Conservation (phyloP, 768 basidiomycete genomes). For the Kwoniella bestiolae region DNA sequence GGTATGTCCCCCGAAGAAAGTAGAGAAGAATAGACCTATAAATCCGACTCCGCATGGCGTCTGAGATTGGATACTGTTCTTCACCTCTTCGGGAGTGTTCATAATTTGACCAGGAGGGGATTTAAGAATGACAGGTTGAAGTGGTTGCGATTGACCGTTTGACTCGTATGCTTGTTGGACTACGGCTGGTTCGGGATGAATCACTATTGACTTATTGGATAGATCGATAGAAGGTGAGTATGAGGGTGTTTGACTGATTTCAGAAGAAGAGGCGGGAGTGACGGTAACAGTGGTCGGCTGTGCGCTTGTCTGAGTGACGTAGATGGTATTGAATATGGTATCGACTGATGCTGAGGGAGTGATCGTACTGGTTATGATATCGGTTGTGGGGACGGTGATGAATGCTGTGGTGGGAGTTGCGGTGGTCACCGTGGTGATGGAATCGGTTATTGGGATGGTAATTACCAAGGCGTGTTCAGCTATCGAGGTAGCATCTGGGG, state of each 20-base stretch:
- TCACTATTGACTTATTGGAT: slow-evolving; percentile 1
- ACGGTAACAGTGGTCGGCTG: slow-evolving; percentile 4
- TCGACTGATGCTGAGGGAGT: slow-evolving; percentile 2
- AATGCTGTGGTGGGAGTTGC: slow-evolving; percentile 9
- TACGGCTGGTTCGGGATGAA: not conserved
- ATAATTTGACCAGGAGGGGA: slow-evolving; percentile 2
- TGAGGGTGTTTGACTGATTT: not conserved
- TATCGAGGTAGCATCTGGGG: not conserved
- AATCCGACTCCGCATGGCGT: slow-evolving; percentile 55
- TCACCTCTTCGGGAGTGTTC: not conserved
- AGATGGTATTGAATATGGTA: not conserved
- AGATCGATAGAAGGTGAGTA: not conserved
- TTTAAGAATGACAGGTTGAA: slow-evolving; percentile 10
- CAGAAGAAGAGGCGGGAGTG: not conserved
- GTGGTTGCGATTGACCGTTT: not conserved
- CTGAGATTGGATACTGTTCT: not conserved
- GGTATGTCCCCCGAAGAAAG: slow-evolving; percentile 80
- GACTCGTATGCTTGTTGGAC: not conserved
- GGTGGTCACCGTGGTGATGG: slow-evolving; percentile 5
- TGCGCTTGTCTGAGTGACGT: slow-evolving; percentile 1
- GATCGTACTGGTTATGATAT: slow-evolving; percentile 3
- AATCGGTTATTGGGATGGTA: slow-evolving; percentile 18
- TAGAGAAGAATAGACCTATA: slow-evolving; percentile 73
- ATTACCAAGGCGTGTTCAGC: slow-evolving; percentile 2
- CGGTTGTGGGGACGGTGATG: slow-evolving; percentile 5